Conservation (phyloP, 345 rosid genomes). For the Clarkia xantiana region DNA sequence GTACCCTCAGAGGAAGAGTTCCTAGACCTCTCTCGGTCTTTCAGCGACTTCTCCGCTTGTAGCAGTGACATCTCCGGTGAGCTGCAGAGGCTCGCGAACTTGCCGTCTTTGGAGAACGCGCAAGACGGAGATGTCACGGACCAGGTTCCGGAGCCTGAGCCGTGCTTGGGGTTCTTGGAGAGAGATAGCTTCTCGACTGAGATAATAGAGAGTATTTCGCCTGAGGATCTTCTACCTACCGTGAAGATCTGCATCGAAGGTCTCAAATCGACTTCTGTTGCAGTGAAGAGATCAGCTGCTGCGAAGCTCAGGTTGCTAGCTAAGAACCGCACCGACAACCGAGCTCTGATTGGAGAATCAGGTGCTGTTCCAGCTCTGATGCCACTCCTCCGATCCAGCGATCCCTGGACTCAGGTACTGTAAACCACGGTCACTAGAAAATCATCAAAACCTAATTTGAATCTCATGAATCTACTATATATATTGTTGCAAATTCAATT, state of each 20-base stretch:
- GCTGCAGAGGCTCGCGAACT: conserved; percentile 67
- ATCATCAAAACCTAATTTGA: too few relatives aligned
- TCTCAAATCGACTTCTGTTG: conserved; percentile 53
- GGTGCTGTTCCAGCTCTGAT: conserved; percentile 79
- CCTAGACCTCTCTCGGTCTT: conserved; percentile 65
- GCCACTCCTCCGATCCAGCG: conserved; percentile 69
- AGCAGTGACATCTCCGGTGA: conserved; percentile 95
- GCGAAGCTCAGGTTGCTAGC: conserved; percentile 81
- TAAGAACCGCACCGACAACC: conserved; percentile 74
- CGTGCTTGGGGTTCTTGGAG: conserved; percentile 17
- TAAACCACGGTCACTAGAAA: too few relatives aligned
- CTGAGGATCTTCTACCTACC: conserved; percentile 94
- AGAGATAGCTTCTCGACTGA: conserved; percentile 83
- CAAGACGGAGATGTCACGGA: conserved; percentile 9
- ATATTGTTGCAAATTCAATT: too few relatives aligned
- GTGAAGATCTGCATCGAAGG: conserved; percentile 85
- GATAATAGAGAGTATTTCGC: conserved; percentile 82
- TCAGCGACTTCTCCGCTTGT: conserved; percentile 73
- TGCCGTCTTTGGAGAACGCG: conserved; percentile 32
- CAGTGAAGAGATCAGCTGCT: conserved; percentile 80
- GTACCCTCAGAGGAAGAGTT: conserved; percentile 21
- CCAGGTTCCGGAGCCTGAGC: conserved; percentile 18
- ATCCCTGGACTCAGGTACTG: conserved; percentile 60
- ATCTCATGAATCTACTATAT: too few relatives aligned
- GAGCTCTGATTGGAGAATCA: conserved; percentile 79